Base-by-base conservation (phyloP, 441 rosid species). In the Kokia cookei region DNA sequence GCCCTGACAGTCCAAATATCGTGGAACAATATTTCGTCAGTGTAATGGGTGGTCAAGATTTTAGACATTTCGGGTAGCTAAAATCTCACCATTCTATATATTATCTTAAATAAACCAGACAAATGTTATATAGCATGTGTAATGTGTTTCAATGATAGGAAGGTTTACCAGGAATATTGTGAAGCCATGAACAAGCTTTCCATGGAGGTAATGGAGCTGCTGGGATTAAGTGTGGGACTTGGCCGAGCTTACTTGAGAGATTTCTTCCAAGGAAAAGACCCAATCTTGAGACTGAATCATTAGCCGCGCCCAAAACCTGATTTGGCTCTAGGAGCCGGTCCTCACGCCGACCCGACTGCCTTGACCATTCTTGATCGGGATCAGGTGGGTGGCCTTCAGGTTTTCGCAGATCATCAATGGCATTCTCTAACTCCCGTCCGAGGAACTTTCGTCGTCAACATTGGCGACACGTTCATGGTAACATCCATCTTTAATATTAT, bases 401-500 rank as follows among this genome's bases (percentile, higher is more conserved):
- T 89, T 57, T 75, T 80, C 5, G 79, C 79, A 0, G 89, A 89
- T 74, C 77, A 78, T 48, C 64, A 81, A 42, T 89, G 93, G 93
- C 86, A 79, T 48, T 76, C 82, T 7, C 75, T 89, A 29, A 42
- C 74, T 65, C 91, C 93, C 10, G 75, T 77, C 54, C 83, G 83
- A 19, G 66, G 77, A 7, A 74, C 91, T 11, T 78, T 89, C 24
- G 89, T 89, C 9, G 85, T 89, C 65, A 89, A 89, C 69, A 84
- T 89, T 64, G 91, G 93, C 40, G 93, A 89, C 69, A 87, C 93
- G 2, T 84, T 89, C 80, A 83, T 76, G 91, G 91, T 89, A 86
- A 55, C 22, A 19, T 19, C 22, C 22, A 32, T 32, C 37, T 5
- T 32, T 32, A 29, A 29, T 29, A 29, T 29, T 29, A 29, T 3